Evolutionary conservation across 352 stramenopile genomes (phyloP).

Genomic region (Globisporangium rhizosaccharum): DNA sequence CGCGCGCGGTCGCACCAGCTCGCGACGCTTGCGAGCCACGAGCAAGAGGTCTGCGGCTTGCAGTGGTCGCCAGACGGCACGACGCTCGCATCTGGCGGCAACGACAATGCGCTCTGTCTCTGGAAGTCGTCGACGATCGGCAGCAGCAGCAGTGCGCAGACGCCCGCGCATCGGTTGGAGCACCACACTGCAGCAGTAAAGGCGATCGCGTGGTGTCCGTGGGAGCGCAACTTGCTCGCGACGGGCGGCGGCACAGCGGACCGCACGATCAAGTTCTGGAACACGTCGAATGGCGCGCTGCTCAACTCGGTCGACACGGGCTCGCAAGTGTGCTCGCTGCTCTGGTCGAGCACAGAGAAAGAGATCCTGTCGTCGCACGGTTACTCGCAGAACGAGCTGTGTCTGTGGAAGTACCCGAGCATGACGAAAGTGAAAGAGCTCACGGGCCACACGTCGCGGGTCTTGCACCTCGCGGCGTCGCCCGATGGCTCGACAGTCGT

Average conservation of each 20-base stretch:
- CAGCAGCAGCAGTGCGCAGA: conserved; percentile 41
- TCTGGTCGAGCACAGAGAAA: conserved; percentile 92
- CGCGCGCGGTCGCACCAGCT: conserved; percentile 79
- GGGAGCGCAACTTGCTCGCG: conserved; percentile 96
- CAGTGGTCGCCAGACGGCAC: conserved; percentile 96
- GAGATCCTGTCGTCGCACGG: conserved; percentile 97
- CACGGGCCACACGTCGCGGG: conserved; percentile 94
- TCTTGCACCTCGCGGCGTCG: conserved; percentile 96
- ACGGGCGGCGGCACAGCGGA: conserved; percentile 97
- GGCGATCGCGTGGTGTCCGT: conserved; percentile 98
- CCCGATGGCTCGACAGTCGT: conserved; percentile 96
- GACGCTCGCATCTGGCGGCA: conserved; percentile 94
- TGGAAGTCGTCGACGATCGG: conserved; percentile 93
- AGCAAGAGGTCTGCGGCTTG: conserved; percentile 97
- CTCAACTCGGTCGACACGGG: conserved; percentile 97
- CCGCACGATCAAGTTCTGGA: conserved; percentile 99
- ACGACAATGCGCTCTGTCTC: conserved; percentile 97
- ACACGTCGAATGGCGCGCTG: conserved; percentile 92
- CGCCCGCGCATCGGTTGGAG: conserved; percentile 82
- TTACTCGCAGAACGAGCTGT: conserved; percentile 97
- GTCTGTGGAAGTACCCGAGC: conserved; percentile 98
- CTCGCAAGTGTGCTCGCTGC: conserved; percentile 96
- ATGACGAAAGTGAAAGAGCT: conserved; percentile 98
- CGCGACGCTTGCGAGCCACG: conserved; percentile 89
- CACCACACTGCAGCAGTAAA: conserved; percentile 98